Evolutionary conservation across 495 filamentous ascomycete species (phyloP).

Genomic region (Platismatia glauca): DNA sequence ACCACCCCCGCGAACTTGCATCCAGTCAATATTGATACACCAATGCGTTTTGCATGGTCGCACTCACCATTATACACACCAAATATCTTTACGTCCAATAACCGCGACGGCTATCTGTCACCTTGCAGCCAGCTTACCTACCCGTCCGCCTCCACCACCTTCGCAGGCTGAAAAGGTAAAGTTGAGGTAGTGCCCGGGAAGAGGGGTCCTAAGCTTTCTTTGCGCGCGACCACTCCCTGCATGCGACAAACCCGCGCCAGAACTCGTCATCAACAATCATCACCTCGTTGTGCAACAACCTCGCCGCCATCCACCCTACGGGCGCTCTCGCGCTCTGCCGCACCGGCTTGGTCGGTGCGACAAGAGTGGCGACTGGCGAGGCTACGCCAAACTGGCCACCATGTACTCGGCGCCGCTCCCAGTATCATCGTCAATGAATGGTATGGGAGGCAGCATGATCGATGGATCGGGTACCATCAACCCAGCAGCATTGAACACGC

Average conservation of each 20-base stretch:
- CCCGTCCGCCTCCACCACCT: conserved; percentile 19
- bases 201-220: conserved; percentile 26
- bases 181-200: conserved; percentile 24
- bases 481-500: conserved; percentile 60
- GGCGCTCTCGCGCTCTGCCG: conserved; percentile 20
- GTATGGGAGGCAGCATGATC: conserved; percentile 52
- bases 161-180: conserved; percentile 11
- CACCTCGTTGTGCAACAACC: conserved; percentile 10
- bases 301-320: conserved; percentile 11
- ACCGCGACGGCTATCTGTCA: conserved; percentile 18
- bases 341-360: conserved; percentile 18
- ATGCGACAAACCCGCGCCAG: conserved; percentile 26
- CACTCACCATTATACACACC: conserved; percentile 15
- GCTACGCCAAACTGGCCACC: conserved; percentile 26
- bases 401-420: conserved; percentile 50
- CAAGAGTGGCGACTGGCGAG: conserved; percentile 7
- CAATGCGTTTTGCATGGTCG: conserved; percentile 19
- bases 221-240: conserved; percentile 22
- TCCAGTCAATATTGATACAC: conserved; percentile 8
- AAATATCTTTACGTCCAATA: conserved; percentile 21
- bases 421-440: conserved; percentile 47
- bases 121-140: conserved; percentile 22
- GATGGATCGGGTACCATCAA: conserved; percentile 75
- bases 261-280: conserved; percentile 12
- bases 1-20: conserved; percentile 24